Base-by-base conservation (phyloP, 176 grass and related monocot genomes). In the Areca catechu region DNA sequence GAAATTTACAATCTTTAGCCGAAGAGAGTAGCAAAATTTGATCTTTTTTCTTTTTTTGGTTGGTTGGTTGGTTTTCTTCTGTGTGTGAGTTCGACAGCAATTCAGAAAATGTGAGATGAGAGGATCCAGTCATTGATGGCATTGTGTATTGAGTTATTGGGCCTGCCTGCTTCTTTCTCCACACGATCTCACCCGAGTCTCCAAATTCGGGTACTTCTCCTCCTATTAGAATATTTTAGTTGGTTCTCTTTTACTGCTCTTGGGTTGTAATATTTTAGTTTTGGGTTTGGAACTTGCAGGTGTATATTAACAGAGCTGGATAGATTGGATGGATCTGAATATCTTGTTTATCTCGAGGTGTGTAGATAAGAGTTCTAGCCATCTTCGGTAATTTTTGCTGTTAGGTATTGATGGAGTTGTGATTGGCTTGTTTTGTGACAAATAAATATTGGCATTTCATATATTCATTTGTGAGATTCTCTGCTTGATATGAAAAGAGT, bases 341-440 rank as follows among this genome's bases (percentile, higher is more conserved):
- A 25, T 62, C 77, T 80, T 84, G 77, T 61, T 78, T 85, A 69
- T 82, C 72, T 51, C 78, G 77, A 63, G 71, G 67, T 72, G 67
- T 85, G 80, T 78, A 85, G 74, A 84, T 85, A 89, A 71, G 56
- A 59, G 54, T 51, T 59, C 27, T 56, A 49, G 15, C 18, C 27
- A 24, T 24, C 23, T 71, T 74, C 49, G 58, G 63, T 81, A 66
- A 72, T 65, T 82, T 54, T 76, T 85, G 57, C 55, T 60, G 65
- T 59, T 81, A 78, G 62, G 29, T 62, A 58, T 59, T 61, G 68
- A 47, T 80, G 55, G 21, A 75, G 53, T 57, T 56, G 49, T 65
- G 52, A 76, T 81, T 50, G 7, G 15, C 61, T 68, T 67, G 70
- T 72, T 54, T 72, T 61, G 53, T 58, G 30, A 76, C 61, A 51